Evolutionary conservation across 2,329 filamentous ascomycete genomes (phyloP), one percentile per base, ranked within the genome.

Genomic region (Penicillium sp.): DNA sequence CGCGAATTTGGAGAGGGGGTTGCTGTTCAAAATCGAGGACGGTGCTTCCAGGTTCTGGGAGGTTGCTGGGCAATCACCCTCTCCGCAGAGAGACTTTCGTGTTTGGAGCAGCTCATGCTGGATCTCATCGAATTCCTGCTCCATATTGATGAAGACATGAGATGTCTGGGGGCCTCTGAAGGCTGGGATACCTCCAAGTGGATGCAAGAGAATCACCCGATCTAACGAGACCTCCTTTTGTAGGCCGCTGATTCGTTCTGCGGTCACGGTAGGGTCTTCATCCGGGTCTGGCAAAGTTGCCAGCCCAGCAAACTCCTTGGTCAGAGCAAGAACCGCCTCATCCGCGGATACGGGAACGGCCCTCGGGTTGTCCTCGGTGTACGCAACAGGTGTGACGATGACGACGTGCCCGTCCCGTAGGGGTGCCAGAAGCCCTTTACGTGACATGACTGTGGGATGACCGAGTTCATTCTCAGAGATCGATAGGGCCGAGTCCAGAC

Each of bases 61-160:
- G 13, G 34, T 33, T 2, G 46, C 49, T 34, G 62, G 57, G 17
- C 30, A 27, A 11, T 29, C 27, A 4, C 33, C 28, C 15, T 32
- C 39, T 33, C 28, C 44, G 14, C 33, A 31, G 4, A 53, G 37
- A 6, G 54, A 52, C n/a, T 44, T 36, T 33, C 53, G 54, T 15
- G 53, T 53, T 29, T 59, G 56, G 19, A 60, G 56, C 4, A 94
- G 72, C 51, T 88, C 78, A 11, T 76, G 65, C 45, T 79, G 74
- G 33, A 94, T 83, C 17, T 77, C 70, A 1, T 78, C 72, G 51
- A 86, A 95, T 60, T 98, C 91, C 59, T 97, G 89, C 59, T 94
- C 86, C 41, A 98, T 76, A 55, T 98, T 98, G 59, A 98, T 79
- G 59, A 96, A 97, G 6, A 93, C 79, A 60, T 93, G 85, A 2